phyloP scores from a whole-genome alignment of 2,329 filamentous ascomycete species.

The Metarhizium guizhouense region DNA sequence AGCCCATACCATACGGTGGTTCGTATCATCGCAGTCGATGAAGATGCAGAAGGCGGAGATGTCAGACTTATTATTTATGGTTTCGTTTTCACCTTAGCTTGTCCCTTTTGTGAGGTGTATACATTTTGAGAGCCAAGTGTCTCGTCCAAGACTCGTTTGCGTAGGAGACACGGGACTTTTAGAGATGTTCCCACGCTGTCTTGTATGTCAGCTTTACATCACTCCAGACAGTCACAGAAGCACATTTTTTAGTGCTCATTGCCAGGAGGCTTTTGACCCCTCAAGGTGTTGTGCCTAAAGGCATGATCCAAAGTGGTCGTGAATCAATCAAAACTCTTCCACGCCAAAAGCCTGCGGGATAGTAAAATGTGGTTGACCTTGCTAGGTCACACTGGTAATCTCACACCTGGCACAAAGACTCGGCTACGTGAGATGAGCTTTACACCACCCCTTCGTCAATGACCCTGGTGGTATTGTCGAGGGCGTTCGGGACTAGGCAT shows the following conservation, averaged over 20 bases:
- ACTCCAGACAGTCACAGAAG: not conserved
- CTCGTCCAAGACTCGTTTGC: not conserved
- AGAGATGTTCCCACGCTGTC: not conserved
- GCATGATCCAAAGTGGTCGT: not conserved
- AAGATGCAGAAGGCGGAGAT: not conserved
- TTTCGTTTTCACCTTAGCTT: not conserved
- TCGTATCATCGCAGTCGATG: not conserved
- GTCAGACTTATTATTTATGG: not conserved
- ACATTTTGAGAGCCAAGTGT: not conserved
- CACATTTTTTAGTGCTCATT: not conserved
- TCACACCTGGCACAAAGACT: not conserved
- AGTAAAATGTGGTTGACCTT: not conserved
- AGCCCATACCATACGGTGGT: not conserved
- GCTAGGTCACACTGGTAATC: not conserved
- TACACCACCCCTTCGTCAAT: too few species aligned
- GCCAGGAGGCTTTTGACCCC: not conserved
- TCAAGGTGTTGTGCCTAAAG: not conserved
- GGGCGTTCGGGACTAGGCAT: too few species aligned
- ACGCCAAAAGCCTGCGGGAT: not conserved
- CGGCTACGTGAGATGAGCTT: not conserved
- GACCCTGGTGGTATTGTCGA: too few species aligned
- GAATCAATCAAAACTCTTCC: not conserved
- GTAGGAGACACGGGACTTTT: not conserved
- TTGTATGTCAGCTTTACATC: not conserved
- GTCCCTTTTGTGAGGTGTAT: too few species aligned